Conservation (phyloP, 2,329 filamentous ascomycete genomes). For the Colletotrichum limetticola region DNA sequence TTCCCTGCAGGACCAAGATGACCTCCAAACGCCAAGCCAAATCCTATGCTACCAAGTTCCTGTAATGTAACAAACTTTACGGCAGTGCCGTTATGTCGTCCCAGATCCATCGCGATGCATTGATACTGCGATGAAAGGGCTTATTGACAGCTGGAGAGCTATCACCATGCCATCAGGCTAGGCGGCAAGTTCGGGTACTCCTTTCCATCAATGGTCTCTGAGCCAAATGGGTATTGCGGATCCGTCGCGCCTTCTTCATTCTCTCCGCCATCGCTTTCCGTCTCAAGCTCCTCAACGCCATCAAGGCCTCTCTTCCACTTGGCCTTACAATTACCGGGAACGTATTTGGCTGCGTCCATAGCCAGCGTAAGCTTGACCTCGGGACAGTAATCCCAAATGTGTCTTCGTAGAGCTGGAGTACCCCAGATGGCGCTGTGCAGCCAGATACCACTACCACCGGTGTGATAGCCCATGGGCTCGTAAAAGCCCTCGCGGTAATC, state of each 20-base stretch:
- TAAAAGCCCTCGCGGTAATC: slow-evolving; percentile 64
- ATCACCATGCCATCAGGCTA: slow-evolving; percentile 39
- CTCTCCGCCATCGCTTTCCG: slow-evolving; percentile 32
- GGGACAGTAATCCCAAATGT: slow-evolving; percentile 68
- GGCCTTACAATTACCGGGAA: slow-evolving; percentile 58
- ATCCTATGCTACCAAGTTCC: neutral
- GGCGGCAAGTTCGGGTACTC: slow-evolving; percentile 53
- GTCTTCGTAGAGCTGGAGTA: slow-evolving; percentile 54
- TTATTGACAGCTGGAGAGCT: neutral
- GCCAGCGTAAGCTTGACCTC: slow-evolving; percentile 67
- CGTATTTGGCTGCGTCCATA: slow-evolving; percentile 64
- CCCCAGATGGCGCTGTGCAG: slow-evolving; percentile 62
- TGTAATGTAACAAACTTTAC: slow-evolving; percentile 15
- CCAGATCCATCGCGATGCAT: neutral
- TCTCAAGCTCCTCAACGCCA: slow-evolving; percentile 30
- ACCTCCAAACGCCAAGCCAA: slow-evolving; percentile 28
- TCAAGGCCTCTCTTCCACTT: slow-evolving; percentile 56
- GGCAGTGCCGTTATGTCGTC: neutral
- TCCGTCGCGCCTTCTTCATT: slow-evolving; percentile 27
- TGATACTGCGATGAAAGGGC: neutral
- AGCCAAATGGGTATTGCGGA: slow-evolving; percentile 46
- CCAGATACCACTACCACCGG: slow-evolving; percentile 58
- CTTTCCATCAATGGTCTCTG: slow-evolving; percentile 52
- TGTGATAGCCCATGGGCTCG: slow-evolving; percentile 70
- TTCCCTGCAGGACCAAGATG: neutral